Base-by-base conservation (phyloP, 257 asterid genomes). In the Henckelia pumila region DNA sequence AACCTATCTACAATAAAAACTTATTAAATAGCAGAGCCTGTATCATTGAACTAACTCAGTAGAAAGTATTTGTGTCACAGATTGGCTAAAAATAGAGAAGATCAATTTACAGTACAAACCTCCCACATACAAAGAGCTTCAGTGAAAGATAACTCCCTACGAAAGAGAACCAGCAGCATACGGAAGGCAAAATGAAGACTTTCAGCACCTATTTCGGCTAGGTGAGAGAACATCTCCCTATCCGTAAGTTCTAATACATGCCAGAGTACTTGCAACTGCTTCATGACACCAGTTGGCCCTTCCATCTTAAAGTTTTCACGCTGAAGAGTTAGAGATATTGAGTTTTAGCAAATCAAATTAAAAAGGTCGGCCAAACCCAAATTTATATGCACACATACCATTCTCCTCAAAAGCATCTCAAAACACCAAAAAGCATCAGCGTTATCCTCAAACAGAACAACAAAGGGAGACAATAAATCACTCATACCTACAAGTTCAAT, bases 371-470 rank as follows among this genome's bases (percentile, higher is more conserved):
- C 26, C 24, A 30, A 63, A 70, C 24, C 30, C 40, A 56, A 25
- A 52, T 32, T 17, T 25, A 56, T 16, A 50, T 55, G 56, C 29
- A 59, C 55, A 65, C 11, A 35, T 86, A 93, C 98, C 97, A 82
- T 86, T 84, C 97, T 86, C 83, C 98, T 80, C 73, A 93, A 68
- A 77, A 93, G 98, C 98, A 90, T 93, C 85, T 93, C 98, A 72
- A 93, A 93, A 86, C 98, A 93, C 98, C 98, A 93, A 79, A 93
- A 93, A 35, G 98, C 98, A 86, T 93, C 98, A 3, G 98, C 97
- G 75, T 93, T 80, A 76, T 93, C 98, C 78, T 90, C 98, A 67
- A 89, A 93, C 60, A 93, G 98, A 73, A 93, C 97, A 69, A 93
- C 90, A 79, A 93, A 93, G 71, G 98, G 98, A 78, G 98, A 93